Percentiles rank a stretch among this genome's conserved stretches.
phyloP scores from a whole-genome alignment of 2,329 filamentous ascomycete genomes.

The Beauveria brongniartii region DNA sequence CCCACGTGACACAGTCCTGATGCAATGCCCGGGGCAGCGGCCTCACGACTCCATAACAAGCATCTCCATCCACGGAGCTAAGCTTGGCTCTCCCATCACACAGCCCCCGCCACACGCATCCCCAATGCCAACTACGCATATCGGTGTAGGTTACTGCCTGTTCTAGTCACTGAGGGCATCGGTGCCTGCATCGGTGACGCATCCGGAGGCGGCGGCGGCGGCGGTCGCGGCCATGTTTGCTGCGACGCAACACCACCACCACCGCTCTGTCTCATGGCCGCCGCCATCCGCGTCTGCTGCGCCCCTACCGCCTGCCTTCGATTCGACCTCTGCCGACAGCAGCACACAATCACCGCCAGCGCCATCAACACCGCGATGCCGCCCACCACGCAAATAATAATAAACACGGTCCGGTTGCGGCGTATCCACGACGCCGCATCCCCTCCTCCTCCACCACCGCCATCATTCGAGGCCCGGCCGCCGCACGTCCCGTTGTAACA shows the following conservation, averaged over 20 bases:
- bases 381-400: conserved; percentile 11
- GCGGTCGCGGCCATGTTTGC: background rate
- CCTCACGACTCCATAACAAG: background rate
- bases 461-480: background rate
- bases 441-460: background rate
- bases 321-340: background rate
- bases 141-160: conserved; percentile 8
- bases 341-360: background rate
- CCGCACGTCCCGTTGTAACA: conserved; percentile 54
- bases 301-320: background rate
- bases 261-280: conserved; percentile 3
- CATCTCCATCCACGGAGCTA: background rate
- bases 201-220: background rate
- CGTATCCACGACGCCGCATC: conserved; percentile 8
- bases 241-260: background rate
- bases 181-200: background rate
- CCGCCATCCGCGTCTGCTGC: conserved; percentile 7
- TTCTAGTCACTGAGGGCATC: background rate
- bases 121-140: background rate
- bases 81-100: background rate
- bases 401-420: conserved; percentile 1
- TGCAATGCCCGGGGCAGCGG: background rate
- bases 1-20: background rate
- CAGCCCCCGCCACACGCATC: background rate
- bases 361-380: background rate